Evolutionary conservation across 2,329 filamentous ascomycete species (phyloP).

Genomic region (Colletotrichum tofieldiae): DNA sequence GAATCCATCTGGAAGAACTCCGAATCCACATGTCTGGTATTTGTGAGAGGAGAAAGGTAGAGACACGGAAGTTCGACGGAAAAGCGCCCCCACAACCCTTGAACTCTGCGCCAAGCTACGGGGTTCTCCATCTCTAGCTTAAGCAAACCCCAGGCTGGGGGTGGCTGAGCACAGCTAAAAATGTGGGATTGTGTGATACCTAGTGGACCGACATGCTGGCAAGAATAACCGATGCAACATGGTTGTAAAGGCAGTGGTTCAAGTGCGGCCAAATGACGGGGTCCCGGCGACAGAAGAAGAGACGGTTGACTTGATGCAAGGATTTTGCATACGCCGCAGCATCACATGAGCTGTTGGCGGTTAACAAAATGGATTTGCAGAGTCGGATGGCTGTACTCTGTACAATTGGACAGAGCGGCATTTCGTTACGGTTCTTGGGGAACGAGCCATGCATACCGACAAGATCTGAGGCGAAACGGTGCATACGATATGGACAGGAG

Average conservation of each 20-base stretch:
- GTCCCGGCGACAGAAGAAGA: not conserved
- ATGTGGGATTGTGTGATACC: constrained; percentile 12
- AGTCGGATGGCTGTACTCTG: too few species aligned
- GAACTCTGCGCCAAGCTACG: constrained; percentile 32
- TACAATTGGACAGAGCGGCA: not conserved
- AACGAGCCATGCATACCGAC: constrained; percentile 15
- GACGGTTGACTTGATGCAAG: not conserved
- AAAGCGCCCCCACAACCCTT: constrained; percentile 20
- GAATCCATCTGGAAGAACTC: not conserved
- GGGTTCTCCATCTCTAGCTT: constrained; percentile 4
- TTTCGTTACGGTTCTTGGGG: not conserved
- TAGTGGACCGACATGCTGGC: constrained; percentile 4
- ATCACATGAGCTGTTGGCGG: constrained; percentile 12
- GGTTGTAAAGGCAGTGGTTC: not conserved
- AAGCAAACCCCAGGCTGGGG: constrained; percentile 18
- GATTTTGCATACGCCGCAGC: not conserved
- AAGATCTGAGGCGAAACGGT: constrained; percentile 17
- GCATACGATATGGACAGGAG: constrained; percentile 28
- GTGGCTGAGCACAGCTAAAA: constrained; percentile 39
- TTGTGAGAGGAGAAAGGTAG: not conserved
- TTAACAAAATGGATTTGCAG: not conserved
- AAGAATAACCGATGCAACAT: constrained; percentile 34
- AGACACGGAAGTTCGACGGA: constrained; percentile 12
- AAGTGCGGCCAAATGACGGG: not conserved
- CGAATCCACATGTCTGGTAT: not conserved